phyloP scores from a whole-genome alignment of 306 rosid genomes.

The Fagus crenata region DNA sequence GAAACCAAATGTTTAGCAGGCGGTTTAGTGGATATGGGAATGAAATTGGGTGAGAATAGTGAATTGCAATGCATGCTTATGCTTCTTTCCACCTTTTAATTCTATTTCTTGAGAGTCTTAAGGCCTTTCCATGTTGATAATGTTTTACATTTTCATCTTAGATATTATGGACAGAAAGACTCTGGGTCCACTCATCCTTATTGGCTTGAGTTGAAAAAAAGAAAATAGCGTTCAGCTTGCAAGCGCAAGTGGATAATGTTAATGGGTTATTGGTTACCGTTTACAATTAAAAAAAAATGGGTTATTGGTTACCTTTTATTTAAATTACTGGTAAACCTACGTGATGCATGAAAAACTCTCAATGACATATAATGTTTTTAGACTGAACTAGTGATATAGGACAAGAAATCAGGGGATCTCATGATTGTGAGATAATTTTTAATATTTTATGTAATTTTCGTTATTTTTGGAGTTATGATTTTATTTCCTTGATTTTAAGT shows the following conservation, averaged over 20 bases:
- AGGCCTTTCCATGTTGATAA: not conserved
- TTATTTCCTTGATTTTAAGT: too few species aligned
- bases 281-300: too few species aligned
- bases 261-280: not conserved
- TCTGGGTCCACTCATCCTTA: constrained; percentile 1
- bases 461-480: too few species aligned
- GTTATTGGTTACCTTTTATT: too few species aligned
- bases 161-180: not conserved
- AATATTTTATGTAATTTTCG: too few species aligned
- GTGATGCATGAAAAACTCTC: too few species aligned
- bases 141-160: not conserved
- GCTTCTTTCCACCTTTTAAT: not conserved
- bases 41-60: constrained; percentile 34
- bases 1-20: constrained; percentile 25
- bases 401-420: too few species aligned
- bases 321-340: too few species aligned
- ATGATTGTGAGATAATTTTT: too few species aligned
- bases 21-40: constrained; percentile 21
- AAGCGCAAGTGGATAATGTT: not conserved
- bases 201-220: not conserved
- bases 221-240: not conserved
- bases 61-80: constrained; percentile 45
- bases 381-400: too few species aligned
- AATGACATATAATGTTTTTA: too few species aligned
- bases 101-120: not conserved